These are phyloP conservation scores for Penicillium sp. DNA, from an alignment of 2,329 filamentous ascomycete genomes.

Conservation along the genomic window DNA sequence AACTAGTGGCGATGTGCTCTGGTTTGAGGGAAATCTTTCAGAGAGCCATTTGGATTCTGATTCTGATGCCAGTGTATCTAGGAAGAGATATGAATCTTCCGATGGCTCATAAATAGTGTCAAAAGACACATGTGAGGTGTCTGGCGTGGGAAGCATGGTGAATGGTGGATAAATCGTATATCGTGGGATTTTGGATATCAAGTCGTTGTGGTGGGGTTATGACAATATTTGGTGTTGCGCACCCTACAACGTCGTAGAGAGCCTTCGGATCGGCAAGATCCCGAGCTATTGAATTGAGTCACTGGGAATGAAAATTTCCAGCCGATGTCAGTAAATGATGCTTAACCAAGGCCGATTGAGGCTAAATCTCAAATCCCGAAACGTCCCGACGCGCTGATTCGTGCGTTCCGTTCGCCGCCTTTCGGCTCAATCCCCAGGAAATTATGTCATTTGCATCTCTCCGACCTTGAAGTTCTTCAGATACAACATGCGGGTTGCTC, in stretches of 20 bases:
- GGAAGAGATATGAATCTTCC: conserved; percentile 91
- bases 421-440: conserved; percentile 16
- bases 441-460: conserved; percentile 24
- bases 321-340: too few species aligned
- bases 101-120: conserved; percentile 90
- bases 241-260: background rate
- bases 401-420: conserved; percentile 24
- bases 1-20: conserved; percentile 58
- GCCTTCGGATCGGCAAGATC: too few species aligned
- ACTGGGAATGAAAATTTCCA: too few species aligned
- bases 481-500: conserved; percentile 35
- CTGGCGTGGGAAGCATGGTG: conserved; percentile 86
- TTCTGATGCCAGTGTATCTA: conserved; percentile 81
- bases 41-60: conserved; percentile 70
- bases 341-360: background rate
- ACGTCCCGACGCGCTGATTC: conserved; percentile 18
- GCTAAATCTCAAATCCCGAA: conserved; percentile 2
- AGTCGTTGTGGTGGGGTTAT: conserved; percentile 3
- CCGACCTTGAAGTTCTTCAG: background rate
- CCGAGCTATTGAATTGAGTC: too few species aligned
- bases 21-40: conserved; percentile 54
- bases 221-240: background rate
- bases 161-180: background rate
- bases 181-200: background rate
- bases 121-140: conserved; percentile 87